Percentiles rank a stretch among this genome's conserved stretches.
Evolutionary conservation across 306 rosid species (phyloP).

Genomic region (Vigna trinervia): DNA sequence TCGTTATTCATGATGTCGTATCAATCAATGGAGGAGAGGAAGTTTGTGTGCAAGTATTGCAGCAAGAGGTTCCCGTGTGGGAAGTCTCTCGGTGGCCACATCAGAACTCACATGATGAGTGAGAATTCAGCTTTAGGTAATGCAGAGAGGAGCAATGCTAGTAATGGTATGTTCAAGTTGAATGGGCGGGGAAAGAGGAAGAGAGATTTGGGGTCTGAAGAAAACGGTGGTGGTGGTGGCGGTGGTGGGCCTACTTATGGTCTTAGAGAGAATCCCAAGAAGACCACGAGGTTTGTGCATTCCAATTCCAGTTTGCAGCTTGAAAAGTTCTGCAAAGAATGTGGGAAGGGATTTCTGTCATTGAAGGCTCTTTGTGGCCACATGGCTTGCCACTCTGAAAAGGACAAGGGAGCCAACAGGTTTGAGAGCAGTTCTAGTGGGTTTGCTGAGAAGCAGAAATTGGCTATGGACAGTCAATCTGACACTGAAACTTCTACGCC

Average conservation of each 20-base stretch:
- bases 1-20: conserved; percentile 4
- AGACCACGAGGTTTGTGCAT: conserved; percentile 67
- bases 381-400: conserved; percentile 90
- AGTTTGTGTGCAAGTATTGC: conserved; percentile 80
- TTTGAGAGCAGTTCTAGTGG: conserved; percentile 47
- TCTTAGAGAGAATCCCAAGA: conserved; percentile 86
- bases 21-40: conserved; percentile 57
- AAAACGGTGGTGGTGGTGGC: not conserved
- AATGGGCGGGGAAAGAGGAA: conserved; percentile 55
- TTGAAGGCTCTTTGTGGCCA: conserved; percentile 85
- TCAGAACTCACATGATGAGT: conserved; percentile 75
- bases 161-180: conserved; percentile 46
- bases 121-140: conserved; percentile 47
- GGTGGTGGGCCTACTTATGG: conserved; percentile 6
- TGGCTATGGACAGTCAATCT: conserved; percentile 68
- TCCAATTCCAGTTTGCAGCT: conserved; percentile 45
- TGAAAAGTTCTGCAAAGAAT: conserved; percentile 69
- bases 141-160: conserved; percentile 43
- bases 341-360: conserved; percentile 84
- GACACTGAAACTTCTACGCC: conserved; percentile 67
- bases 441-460: conserved; percentile 53
- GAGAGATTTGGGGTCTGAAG: conserved; percentile 62
- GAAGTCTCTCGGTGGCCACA: conserved; percentile 82
- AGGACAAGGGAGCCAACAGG: conserved; percentile 54
- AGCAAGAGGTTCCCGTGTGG: conserved; percentile 68